These are phyloP conservation scores for Carex parvula DNA, from an alignment of 176 grass and related monocot genomes.

Conservation along the genomic window DNA sequence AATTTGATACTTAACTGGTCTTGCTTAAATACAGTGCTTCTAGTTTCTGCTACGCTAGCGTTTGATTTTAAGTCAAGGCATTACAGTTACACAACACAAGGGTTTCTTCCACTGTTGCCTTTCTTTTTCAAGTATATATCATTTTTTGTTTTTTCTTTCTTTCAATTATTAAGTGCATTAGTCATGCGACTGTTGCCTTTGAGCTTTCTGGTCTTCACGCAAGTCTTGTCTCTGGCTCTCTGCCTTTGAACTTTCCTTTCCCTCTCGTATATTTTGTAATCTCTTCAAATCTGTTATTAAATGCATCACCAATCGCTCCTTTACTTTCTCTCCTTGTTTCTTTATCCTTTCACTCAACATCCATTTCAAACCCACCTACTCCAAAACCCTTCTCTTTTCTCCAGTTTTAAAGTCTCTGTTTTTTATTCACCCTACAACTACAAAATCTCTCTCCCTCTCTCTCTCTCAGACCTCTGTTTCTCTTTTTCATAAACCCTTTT, in stretches of 20 bases:
- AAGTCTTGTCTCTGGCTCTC: background rate
- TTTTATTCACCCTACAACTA: background rate
- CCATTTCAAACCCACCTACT: background rate
- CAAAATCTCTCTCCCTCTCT: background rate
- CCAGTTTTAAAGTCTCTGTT: background rate
- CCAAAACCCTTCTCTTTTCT: background rate
- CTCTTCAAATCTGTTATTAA: constrained; percentile 16
- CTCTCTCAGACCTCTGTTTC: background rate
- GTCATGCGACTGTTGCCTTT: constrained; percentile 2
- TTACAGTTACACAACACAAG: background rate
- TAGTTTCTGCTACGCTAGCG: background rate
- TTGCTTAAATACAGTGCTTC: background rate
- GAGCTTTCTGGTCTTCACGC: background rate
- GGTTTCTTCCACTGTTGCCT: background rate
- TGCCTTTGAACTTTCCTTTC: background rate
- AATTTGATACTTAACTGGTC: background rate
- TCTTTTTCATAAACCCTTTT: constrained; percentile 7
- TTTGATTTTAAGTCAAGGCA: background rate
- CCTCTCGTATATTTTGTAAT: background rate
- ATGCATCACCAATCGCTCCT: constrained; percentile 14
- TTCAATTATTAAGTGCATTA: background rate
- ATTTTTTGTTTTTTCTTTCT: background rate
- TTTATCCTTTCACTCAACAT: background rate
- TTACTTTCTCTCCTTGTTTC: constrained; percentile 3
- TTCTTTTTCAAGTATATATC: background rate